phyloP scores from a whole-genome alignment of 1,139 yeast genomes.

The Taphrina sp. region DNA sequence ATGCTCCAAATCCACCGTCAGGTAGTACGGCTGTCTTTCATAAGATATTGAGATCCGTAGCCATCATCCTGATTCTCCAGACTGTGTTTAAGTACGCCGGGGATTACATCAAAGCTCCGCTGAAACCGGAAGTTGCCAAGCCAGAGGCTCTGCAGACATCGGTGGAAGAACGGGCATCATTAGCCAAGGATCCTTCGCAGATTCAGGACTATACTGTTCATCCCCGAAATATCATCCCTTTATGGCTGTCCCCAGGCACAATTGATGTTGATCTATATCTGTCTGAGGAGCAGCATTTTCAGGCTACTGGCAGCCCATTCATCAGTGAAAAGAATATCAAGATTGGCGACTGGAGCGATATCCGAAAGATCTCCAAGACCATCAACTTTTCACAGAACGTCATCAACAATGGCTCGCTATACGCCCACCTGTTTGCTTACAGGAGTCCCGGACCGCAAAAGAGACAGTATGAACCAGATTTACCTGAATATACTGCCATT shows the following conservation, averaged over 20 bases:
- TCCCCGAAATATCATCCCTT: constrained; percentile 23
- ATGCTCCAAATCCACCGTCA: constrained; percentile 7
- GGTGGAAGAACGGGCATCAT: background rate
- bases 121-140: constrained; percentile 18
- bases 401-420: constrained; percentile 42
- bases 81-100: constrained; percentile 13
- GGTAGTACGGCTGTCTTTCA: constrained; percentile 1
- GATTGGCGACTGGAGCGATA: constrained; percentile 24
- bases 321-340: constrained; percentile 5
- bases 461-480: constrained; percentile 36
- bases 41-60: constrained; percentile 22
- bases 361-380: background rate
- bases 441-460: constrained; percentile 35
- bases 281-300: constrained; percentile 11
- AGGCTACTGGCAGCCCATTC: constrained; percentile 19
- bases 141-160: constrained; percentile 10
- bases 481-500: constrained; percentile 40
- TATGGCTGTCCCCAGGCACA: constrained; percentile 19
- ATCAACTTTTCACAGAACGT: constrained; percentile 29
- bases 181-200: constrained; percentile 18
- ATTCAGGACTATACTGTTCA: constrained; percentile 22
- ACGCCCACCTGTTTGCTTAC: constrained; percentile 41
- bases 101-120: constrained; percentile 21
- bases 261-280: constrained; percentile 23
- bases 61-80: constrained; percentile 15